A percentile compares a stretch with the other conserved stretches of the same genome.
These are phyloP conservation scores for Tremellales sp. DNA, from an alignment of 1,284 basidiomycete genomes.

Conservation along the genomic window DNA sequence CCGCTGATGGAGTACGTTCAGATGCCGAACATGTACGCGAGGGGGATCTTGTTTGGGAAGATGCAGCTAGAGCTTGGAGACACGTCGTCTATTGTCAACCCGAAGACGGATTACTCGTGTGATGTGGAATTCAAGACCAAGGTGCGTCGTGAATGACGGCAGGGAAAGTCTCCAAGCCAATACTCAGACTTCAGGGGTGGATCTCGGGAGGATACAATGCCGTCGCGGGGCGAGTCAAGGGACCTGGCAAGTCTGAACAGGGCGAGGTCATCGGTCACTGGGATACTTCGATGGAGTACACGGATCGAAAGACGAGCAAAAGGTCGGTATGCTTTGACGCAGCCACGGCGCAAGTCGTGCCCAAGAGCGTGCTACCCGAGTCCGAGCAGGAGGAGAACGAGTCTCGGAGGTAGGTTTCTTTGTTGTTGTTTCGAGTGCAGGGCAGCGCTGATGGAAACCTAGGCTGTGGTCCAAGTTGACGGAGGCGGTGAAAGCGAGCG, in stretches of 20 bases:
- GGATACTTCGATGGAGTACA: constrained; percentile 88
- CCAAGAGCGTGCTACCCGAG: constrained; percentile 80
- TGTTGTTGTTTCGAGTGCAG: neutral
- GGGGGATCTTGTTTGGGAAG: constrained; percentile 95
- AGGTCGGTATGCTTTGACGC: constrained; percentile 83
- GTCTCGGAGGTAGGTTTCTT: constrained; percentile 61
- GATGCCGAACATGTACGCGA: constrained; percentile 96
- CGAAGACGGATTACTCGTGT: constrained; percentile 66
- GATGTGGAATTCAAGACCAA: constrained; percentile 99
- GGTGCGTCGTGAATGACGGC: constrained; percentile 42
- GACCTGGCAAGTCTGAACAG: constrained; percentile 58
- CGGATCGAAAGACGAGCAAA: constrained; percentile 63
- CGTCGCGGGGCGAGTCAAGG: constrained; percentile 73
- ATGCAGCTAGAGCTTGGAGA: constrained; percentile 98
- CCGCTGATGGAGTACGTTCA: constrained; percentile 6
- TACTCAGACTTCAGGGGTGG: constrained; percentile 66
- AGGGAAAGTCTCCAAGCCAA: neutral
- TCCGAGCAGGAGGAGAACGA: constrained; percentile 87
- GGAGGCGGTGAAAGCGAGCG: constrained; percentile 75
- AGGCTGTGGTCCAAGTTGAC: constrained; percentile 86
- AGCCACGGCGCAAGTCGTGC: constrained; percentile 64
- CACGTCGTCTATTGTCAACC: constrained; percentile 78
- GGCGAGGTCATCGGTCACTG: constrained; percentile 90
- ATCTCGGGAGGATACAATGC: constrained; percentile 96
- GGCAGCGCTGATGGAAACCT: neutral